Evolutionary conservation across 139 green algal species (phyloP).

Genomic region (Tetraselmis striata): DNA sequence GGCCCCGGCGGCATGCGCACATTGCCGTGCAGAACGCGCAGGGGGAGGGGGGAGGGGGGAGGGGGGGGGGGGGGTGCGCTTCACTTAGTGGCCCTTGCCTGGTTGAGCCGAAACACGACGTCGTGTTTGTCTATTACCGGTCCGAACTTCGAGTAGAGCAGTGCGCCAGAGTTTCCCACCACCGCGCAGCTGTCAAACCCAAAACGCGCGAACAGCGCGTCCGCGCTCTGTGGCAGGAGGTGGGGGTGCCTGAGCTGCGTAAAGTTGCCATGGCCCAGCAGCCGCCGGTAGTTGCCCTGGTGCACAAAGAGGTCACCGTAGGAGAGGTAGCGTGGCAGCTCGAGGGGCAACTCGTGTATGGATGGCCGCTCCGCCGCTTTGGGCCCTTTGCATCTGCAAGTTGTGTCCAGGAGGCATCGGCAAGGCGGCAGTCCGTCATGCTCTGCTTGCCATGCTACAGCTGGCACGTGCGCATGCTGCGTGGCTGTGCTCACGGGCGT

Average conservation of each 20-base stretch:
- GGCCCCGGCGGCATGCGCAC: too few relatives aligned
- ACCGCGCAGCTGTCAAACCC: constrained; percentile 13
- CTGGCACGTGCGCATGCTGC: too few relatives aligned
- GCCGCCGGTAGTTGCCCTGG: constrained; percentile 1
- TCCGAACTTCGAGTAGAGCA: constrained; percentile 13
- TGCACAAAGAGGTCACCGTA: constrained; percentile 3
- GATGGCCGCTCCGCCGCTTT: background rate
- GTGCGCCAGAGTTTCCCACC: constrained; percentile 11
- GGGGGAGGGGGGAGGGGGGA: too few relatives aligned
- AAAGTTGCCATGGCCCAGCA: constrained; percentile 1
- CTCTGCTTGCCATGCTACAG: too few relatives aligned
- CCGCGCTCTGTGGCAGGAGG: background rate
- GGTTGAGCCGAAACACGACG: constrained; percentile 9
- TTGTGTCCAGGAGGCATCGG: background rate
- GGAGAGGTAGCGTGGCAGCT: background rate
- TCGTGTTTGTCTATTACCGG: constrained; percentile 8
- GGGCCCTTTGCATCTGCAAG: background rate
- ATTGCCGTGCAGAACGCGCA: too few relatives aligned
- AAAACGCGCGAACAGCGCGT: background rate
- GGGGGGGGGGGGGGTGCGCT: too few relatives aligned
- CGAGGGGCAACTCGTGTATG: background rate
- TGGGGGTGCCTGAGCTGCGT: background rate
- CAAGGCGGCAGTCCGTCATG: background rate
- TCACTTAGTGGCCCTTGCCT: too few relatives aligned
- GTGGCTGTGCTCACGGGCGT: too few relatives aligned